Percentiles rank a stretch among this genome's conserved stretches.
Conservation (phyloP, 805 yeast species). For the Candida qinlingensis region DNA sequence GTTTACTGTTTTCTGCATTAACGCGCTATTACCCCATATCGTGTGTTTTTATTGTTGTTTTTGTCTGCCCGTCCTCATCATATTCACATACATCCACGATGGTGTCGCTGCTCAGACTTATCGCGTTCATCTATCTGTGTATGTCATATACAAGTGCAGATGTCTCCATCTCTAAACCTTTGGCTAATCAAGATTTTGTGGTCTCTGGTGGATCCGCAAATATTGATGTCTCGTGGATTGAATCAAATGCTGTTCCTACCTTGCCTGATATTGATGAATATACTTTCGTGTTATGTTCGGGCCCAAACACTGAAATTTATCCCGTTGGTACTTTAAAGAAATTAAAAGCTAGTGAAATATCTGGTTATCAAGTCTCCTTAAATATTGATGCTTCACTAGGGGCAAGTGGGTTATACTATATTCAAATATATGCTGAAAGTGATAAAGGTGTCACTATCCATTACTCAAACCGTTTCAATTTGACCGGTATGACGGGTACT, state of each 20-base stretch:
- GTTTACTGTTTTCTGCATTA: too few species aligned
- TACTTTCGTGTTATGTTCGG: slow-evolving; percentile 62
- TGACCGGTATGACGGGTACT: slow-evolving; percentile 71
- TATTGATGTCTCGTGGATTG: slow-evolving; percentile 45
- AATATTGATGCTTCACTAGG: slow-evolving; percentile 38
- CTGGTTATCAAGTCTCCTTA: slow-evolving; percentile 34
- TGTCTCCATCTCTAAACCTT: slow-evolving; percentile 26
- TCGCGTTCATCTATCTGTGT: neutral
- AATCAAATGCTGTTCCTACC: slow-evolving; percentile 44
- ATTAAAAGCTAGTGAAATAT: slow-evolving; percentile 28
- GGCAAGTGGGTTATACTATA: slow-evolving; percentile 62
- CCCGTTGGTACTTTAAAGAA: slow-evolving; percentile 31
- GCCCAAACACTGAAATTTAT: slow-evolving; percentile 46
- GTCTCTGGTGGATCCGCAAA: slow-evolving; percentile 25
- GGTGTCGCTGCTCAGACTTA: neutral
- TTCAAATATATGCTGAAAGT: slow-evolving; percentile 57
- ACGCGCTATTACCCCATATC: too few species aligned
- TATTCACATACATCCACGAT: neutral
- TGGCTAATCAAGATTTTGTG: slow-evolving; percentile 13
- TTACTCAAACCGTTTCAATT: slow-evolving; percentile 59
- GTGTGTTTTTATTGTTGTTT: too few species aligned
- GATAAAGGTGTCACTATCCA: slow-evolving; percentile 48
- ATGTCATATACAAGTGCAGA: slow-evolving; percentile 12
- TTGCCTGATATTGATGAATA: slow-evolving; percentile 39
- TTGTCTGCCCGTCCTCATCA: too few species aligned